Evolutionary conservation across 2,329 filamentous ascomycete species (phyloP), one percentile per base, ranked within the genome.

Genomic region (Bipolaris sorokiniana): DNA sequence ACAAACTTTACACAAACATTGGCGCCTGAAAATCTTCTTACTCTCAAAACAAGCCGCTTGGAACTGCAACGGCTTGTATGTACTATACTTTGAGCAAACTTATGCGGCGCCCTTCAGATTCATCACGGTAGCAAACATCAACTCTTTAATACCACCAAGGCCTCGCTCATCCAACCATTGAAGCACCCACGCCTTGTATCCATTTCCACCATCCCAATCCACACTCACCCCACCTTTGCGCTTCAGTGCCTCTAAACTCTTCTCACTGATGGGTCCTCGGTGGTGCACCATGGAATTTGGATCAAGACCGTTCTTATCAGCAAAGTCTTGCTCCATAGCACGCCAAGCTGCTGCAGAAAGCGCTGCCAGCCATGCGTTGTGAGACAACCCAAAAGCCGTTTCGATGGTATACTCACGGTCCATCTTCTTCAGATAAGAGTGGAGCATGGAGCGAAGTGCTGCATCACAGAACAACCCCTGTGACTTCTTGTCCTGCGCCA

Each of bases 81-180:
- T 31, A 47, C 13, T 15, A 3, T 18, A 20, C 2, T 15, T n/a
- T 34, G 13, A 26, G 11, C 28, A 26, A 28, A 13, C 20, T 57
- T 15, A 56, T 3, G 18, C 40, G 3, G 52, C 49, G 1, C 55
- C 46, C 76, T 86, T 87, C 65, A 94, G 76, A 48, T 88, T 86
- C 72, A 89, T 91, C 85, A 95, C 92, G 1, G 90, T 93, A 66
- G 87, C 91, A 74, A 90, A 90, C 83, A 96, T 88, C 67, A 96
- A 77, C 61, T 88, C 83, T 15, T 84, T 83, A 28, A 94, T 81
- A 0, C 92, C 92, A 10, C 75, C 77, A 44, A 90, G 81, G 0
- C 89, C 89, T 51, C 83, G 83, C 5, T 77, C 79, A 56, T 89
- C 88, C 59, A 96, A 76, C 76, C 87, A 86, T 48, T 82, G 81